A percentile compares a stretch with the other conserved stretches of the same genome.
Evolutionary conservation across 176 grass and related monocot species (phyloP).

Genomic region (Oryza meyeriana): DNA sequence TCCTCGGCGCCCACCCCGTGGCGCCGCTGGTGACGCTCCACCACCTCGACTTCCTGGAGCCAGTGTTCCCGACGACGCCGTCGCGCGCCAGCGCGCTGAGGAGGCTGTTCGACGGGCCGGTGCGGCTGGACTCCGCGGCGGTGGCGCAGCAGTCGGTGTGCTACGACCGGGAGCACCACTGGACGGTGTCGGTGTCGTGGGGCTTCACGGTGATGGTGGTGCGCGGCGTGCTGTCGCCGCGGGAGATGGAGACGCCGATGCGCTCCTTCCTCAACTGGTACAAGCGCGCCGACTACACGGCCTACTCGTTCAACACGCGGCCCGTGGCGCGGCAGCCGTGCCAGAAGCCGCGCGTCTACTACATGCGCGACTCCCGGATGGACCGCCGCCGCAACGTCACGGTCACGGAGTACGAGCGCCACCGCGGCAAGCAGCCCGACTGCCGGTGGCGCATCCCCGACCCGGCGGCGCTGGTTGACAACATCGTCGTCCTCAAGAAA

Average conservation of each 20-base stretch:
- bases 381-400: slow-evolving; percentile 55
- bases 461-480: slow-evolving; percentile 57
- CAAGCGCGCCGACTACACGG: slow-evolving; percentile 63
- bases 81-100: slow-evolving; percentile 56
- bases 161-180: slow-evolving; percentile 63
- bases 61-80: slow-evolving; percentile 60
- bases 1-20: slow-evolving; percentile 77
- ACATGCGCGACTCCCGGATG: slow-evolving; percentile 54
- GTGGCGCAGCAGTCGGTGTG: slow-evolving; percentile 92
- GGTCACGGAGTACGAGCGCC: slow-evolving; percentile 75
- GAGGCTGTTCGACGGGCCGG: slow-evolving; percentile 71
- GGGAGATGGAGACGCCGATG: slow-evolving; percentile 91
- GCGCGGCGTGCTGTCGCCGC: slow-evolving; percentile 80
- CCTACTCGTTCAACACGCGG: slow-evolving; percentile 80
- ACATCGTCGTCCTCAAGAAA: slow-evolving; percentile 77
- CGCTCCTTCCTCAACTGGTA: slow-evolving; percentile 96
- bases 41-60: slow-evolving; percentile 91
- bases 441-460: slow-evolving; percentile 88
- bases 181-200: slow-evolving; percentile 94
- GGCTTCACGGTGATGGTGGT: slow-evolving; percentile 79
- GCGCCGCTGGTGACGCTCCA: slow-evolving; percentile 84
- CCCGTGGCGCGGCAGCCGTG: slow-evolving; percentile 66
- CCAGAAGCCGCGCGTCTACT: slow-evolving; percentile 75
- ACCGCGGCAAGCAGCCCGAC: slow-evolving; percentile 35
- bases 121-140: slow-evolving; percentile 74